Percentiles rank a stretch among this genome's conserved stretches.
phyloP scores from a whole-genome alignment of 129 eudicot species.

The Escallonia rubra region DNA sequence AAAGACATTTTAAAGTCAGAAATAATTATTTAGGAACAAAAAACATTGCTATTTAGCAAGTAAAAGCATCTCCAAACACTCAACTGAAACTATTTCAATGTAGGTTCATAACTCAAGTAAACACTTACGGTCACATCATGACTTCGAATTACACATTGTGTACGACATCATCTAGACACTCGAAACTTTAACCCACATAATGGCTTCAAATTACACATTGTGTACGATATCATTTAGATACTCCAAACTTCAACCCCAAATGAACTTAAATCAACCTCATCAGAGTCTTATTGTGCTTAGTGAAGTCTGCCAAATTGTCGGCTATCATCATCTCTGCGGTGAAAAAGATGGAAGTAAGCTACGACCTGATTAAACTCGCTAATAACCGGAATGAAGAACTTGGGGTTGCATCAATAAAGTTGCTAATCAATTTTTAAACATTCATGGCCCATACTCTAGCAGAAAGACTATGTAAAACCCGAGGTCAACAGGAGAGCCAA shows the following conservation, averaged over 20 bases:
- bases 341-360: slow-evolving; percentile 48
- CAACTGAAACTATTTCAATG: no score
- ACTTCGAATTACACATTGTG: no score
- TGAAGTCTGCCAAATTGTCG: slow-evolving; percentile 36
- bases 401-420: slow-evolving; percentile 34
- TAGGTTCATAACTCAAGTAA: no score
- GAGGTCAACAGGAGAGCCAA: slow-evolving; percentile 59
- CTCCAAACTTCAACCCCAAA: slow-evolving; percentile 44
- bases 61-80: no score
- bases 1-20: no score
- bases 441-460: slow-evolving; percentile 54
- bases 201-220: slow-evolving; percentile 50
- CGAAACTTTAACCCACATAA: no score
- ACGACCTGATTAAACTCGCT: slow-evolving; percentile 40
- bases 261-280: slow-evolving; percentile 53
- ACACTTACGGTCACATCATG: no score
- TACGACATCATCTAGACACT: no score
- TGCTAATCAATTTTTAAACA: slow-evolving; percentile 39
- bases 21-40: no score
- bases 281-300: slow-evolving; percentile 44
- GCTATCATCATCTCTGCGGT: slow-evolving; percentile 39
- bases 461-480: slow-evolving; percentile 54
- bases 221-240: slow-evolving; percentile 40
- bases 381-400: slow-evolving; percentile 57
- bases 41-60: no score